These are phyloP conservation scores for Vitis labrusca DNA, from an alignment of 164 flowering plant genomes.

Conservation along the genomic window DNA sequence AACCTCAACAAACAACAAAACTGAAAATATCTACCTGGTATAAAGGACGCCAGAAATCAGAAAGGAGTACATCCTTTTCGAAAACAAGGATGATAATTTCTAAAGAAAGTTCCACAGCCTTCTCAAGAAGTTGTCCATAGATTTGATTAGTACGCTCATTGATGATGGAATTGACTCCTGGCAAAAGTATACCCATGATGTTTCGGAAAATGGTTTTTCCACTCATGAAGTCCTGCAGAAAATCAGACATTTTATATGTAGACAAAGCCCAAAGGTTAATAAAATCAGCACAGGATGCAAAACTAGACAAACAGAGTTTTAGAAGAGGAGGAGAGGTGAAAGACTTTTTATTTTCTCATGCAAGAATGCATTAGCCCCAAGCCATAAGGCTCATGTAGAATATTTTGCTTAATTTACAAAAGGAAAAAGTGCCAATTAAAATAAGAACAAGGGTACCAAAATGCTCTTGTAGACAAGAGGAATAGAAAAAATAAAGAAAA, in stretches of 20 bases:
- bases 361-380: too few species aligned
- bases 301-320: not conserved
- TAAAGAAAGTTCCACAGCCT: constrained; percentile 81
- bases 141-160: constrained; percentile 69
- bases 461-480: too few species aligned
- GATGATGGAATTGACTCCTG: constrained; percentile 71
- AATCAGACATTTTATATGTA: not conserved
- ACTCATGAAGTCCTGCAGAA: constrained; percentile 95
- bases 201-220: constrained; percentile 84
- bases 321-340: too few species aligned
- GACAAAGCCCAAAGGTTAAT: too few species aligned
- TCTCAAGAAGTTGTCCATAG: constrained; percentile 85
- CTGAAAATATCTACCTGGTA: constrained; percentile 59
- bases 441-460: too few species aligned
- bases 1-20: not conserved
- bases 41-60: constrained; percentile 95
- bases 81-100: constrained; percentile 81
- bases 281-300: not conserved
- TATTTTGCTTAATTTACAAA: too few species aligned
- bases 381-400: too few species aligned
- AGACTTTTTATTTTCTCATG: too few species aligned
- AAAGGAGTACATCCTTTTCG: constrained; percentile 74
- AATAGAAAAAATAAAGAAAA: too few species aligned
- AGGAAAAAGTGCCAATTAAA: too few species aligned
- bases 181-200: constrained; percentile 78